These are phyloP conservation scores for Tricholoma sp. DNA, from an alignment of 768 basidiomycete genomes.

Conservation along the genomic window DNA sequence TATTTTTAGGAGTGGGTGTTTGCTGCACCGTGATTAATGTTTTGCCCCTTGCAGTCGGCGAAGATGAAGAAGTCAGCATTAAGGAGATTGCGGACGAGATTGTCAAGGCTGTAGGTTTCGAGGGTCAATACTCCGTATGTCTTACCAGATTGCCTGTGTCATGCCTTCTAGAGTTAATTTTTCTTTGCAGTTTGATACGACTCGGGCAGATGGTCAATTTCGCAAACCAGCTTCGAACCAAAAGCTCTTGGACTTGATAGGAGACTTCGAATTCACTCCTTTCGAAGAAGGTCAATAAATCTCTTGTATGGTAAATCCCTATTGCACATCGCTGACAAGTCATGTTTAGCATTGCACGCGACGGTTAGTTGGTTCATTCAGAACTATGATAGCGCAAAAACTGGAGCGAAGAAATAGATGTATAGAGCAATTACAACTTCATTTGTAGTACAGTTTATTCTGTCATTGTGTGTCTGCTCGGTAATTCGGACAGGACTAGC, in stretches of 20 bases:
- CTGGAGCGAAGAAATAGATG: constrained; percentile 29
- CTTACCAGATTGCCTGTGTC: constrained; percentile 4
- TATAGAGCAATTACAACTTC: too few relatives aligned
- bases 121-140: constrained; percentile 68
- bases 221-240: constrained; percentile 94
- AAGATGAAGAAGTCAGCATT: constrained; percentile 93
- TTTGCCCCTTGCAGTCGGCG: constrained; percentile 56
- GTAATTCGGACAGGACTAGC: too few relatives aligned
- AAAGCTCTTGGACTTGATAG: constrained; percentile 73
- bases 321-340: constrained; percentile 1
- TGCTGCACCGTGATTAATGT: background rate
- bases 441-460: too few relatives aligned
- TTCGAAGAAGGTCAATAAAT: constrained; percentile 66
- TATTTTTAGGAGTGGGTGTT: constrained; percentile 21
- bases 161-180: background rate
- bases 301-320: constrained; percentile 11
- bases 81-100: constrained; percentile 88
- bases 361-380: constrained; percentile 85
- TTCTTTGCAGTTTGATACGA: constrained; percentile 69
- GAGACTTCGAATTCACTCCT: constrained; percentile 86
- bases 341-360: constrained; percentile 59
- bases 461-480: too few relatives aligned
- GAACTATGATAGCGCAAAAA: constrained; percentile 73
- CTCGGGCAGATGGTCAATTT: constrained; percentile 88
- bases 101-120: constrained; percentile 75